Conservation (phyloP, 768 basidiomycete genomes). For the Naganishia randhawae region DNA sequence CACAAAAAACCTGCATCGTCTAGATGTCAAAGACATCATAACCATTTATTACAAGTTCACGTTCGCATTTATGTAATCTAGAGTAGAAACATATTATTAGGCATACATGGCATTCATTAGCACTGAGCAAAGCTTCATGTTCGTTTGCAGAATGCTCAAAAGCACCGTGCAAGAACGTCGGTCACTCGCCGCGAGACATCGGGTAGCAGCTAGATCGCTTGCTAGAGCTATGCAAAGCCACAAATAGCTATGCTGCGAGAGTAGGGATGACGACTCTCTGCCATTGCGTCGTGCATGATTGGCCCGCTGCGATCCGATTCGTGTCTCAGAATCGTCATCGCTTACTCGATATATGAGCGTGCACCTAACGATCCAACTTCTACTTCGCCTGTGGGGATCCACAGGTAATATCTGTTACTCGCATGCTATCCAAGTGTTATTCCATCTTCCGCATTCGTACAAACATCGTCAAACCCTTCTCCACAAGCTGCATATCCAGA, state of each 20-base stretch:
- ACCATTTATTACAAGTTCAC: neutral
- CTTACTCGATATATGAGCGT: neutral
- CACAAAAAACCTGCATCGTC: conserved; percentile 4
- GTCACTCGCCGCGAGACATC: no score
- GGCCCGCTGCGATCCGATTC: neutral
- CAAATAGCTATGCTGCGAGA: no score
- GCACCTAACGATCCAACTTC: neutral
- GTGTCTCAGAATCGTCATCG: conserved; percentile 1
- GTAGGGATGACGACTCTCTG: no score
- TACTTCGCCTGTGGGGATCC: neutral
- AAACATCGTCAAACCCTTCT: conserved; percentile 2
- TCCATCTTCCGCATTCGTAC: neutral
- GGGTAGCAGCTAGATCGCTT: no score
- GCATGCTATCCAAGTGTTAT: neutral
- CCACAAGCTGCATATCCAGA: neutral
- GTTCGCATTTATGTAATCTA: neutral
- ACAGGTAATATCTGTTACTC: neutral
- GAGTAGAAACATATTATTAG: neutral
- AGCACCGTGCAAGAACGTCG: no score
- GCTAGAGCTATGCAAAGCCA: no score
- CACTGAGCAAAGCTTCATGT: no score
- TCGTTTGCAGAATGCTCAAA: no score
- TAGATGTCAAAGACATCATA: neutral
- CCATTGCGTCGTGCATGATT: neutral
- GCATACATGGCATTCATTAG: neutral